Conservation (phyloP, 768 basidiomycete species). For the Pulveroboletus sp. region DNA sequence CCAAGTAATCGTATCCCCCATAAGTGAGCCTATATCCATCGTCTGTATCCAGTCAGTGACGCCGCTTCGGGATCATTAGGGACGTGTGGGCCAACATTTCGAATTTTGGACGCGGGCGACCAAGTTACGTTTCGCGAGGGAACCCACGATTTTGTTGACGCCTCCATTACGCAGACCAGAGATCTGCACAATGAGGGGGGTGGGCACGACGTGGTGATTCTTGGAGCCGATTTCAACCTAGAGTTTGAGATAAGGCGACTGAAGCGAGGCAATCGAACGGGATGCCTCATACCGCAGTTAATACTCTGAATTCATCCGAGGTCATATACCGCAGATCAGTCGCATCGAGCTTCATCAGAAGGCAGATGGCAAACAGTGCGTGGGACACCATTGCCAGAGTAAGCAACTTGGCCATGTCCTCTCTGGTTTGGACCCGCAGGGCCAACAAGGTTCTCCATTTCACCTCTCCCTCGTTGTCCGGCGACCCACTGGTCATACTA, state of each 20-base stretch:
- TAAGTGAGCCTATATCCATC: constrained; percentile 97
- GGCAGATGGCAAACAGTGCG: neutral
- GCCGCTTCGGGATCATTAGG: neutral
- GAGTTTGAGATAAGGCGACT: neutral
- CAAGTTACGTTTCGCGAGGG: constrained; percentile 87
- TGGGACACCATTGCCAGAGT: constrained; percentile 1
- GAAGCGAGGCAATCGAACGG: neutral
- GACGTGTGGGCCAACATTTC: constrained; percentile 60
- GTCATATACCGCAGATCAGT: constrained; percentile 93
- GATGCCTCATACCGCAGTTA: constrained; percentile 69
- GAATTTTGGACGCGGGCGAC: constrained; percentile 88
- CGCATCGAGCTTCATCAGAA: constrained; percentile 87
- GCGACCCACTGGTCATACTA: constrained; percentile 7
- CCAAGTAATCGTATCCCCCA: constrained; percentile 96
- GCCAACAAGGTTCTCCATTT: constrained; percentile 35
- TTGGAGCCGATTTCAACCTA: constrained; percentile 98
- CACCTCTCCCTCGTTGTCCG: neutral
- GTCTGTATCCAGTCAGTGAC: constrained; percentile 48
- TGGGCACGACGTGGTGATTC: constrained; percentile 96
- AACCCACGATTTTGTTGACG: constrained; percentile 88
- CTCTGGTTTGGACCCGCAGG: constrained; percentile 21
- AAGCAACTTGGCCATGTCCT: constrained; percentile 7
- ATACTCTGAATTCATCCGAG: constrained; percentile 91
- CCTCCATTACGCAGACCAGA: constrained; percentile 91
- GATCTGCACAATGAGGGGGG: constrained; percentile 84